Conservation (phyloP, 2,329 filamentous ascomycete genomes). For the Penicillium glabrum region DNA sequence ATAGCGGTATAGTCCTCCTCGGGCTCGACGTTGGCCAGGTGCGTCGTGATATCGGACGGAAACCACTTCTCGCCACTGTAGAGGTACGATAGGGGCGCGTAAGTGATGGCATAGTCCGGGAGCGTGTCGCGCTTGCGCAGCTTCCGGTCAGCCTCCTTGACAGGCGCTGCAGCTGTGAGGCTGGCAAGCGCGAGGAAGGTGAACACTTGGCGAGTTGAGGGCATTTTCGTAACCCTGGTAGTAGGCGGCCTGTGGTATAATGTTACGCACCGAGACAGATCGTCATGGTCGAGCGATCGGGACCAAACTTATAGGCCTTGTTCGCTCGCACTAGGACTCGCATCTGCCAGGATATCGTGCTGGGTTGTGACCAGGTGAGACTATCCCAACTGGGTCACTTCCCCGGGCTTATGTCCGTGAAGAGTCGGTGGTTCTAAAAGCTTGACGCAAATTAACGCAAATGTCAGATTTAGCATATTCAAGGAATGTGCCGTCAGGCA, state of each 20-base stretch:
- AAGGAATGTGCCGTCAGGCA: neutral
- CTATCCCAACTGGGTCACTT: neutral
- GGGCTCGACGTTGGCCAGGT: conserved; percentile 2
- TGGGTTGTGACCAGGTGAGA: neutral
- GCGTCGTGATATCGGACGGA: conserved; percentile 2
- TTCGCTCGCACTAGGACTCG: neutral
- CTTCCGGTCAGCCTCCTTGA: neutral
- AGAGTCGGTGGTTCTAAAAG: neutral
- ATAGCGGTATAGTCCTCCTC: neutral
- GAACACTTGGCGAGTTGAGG: neutral
- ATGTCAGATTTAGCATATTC: neutral
- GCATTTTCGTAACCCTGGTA: neutral
- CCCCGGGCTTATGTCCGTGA: neutral
- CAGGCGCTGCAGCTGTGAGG: neutral
- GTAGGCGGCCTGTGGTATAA: neutral
- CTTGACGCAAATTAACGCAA: neutral
- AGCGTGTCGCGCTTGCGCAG: conserved; percentile 1
- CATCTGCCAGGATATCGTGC: neutral
- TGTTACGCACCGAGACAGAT: neutral
- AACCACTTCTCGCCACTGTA: conserved; percentile 4
- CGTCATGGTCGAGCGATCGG: neutral
- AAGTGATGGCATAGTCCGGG: conserved; percentile 1
- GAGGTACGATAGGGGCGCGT: conserved; percentile 1
- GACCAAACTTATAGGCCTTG: neutral
- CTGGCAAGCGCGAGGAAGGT: neutral